Evolutionary conservation across 257 asterid genomes (phyloP).

Genomic region (Catharanthus roseus): DNA sequence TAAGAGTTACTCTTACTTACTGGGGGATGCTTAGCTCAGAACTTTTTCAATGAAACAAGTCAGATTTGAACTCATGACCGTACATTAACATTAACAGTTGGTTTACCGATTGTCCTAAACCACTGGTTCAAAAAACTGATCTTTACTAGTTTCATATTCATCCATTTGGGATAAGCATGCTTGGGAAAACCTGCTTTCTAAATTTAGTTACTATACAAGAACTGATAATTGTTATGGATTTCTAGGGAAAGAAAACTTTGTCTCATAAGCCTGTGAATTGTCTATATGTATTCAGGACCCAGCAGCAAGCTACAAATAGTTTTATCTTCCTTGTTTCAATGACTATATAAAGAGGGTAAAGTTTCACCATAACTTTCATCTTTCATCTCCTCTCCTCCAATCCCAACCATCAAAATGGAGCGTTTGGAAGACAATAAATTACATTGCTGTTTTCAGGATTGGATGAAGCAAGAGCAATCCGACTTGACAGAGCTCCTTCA

Average conservation of each 20-base stretch:
- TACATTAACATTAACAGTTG: too few relatives aligned
- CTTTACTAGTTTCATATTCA: too few relatives aligned
- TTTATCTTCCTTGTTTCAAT: not conserved
- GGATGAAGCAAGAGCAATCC: slow-evolving; percentile 31
- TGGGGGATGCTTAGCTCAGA: too few relatives aligned
- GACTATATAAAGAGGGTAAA: not conserved
- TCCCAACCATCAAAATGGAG: not conserved
- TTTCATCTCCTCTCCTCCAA: not conserved
- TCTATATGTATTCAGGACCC: too few relatives aligned
- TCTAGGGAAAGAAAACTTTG: not conserved
- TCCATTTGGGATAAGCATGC: not conserved
- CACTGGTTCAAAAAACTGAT: too few relatives aligned
- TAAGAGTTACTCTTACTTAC: too few relatives aligned
- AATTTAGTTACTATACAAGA: too few relatives aligned
- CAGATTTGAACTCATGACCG: too few relatives aligned
- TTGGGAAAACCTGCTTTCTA: not conserved
- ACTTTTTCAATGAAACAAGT: too few relatives aligned
- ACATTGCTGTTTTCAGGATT: slow-evolving; percentile 20
- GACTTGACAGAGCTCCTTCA: slow-evolving; percentile 28
- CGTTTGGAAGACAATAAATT: not conserved
- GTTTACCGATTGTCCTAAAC: too few relatives aligned
- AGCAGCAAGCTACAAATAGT: too few relatives aligned
- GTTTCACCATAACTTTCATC: not conserved
- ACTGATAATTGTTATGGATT: too few relatives aligned
- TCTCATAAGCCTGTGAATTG: not conserved